phyloP scores from a whole-genome alignment of 768 basidiomycete species.

The Piloderma croceum region DNA sequence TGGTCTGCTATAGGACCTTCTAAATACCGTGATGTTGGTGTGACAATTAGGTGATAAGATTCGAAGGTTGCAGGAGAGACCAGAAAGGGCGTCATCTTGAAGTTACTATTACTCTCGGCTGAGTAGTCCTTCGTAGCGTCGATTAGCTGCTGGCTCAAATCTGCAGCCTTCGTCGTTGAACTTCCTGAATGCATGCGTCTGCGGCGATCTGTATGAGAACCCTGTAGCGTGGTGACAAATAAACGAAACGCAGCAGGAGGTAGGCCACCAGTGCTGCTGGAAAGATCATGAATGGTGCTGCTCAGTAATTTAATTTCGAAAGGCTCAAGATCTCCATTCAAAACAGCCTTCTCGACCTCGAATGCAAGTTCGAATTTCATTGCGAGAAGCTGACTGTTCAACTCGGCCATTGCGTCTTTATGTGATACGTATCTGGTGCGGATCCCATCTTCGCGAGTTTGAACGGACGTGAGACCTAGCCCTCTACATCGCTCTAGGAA shows the following conservation, averaged over 20 bases:
- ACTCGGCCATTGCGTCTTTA: slow-evolving; percentile 1
- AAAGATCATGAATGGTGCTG: slow-evolving; percentile 16
- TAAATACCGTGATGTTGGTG: slow-evolving; percentile 33
- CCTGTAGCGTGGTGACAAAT: too few species aligned
- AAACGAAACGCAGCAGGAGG: too few species aligned
- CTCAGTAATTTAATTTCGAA: slow-evolving; percentile 19
- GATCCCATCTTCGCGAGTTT: slow-evolving; percentile 13
- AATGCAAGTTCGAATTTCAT: slow-evolving; percentile 33
- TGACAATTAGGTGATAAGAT: slow-evolving; percentile 34
- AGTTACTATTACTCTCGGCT: too few species aligned
- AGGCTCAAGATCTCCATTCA: slow-evolving; percentile 20
- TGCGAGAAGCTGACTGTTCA: slow-evolving; percentile 19
- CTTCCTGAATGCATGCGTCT: too few species aligned
- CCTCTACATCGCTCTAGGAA: slow-evolving; percentile 22
- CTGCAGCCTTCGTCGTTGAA: too few species aligned
- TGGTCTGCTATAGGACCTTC: slow-evolving; percentile 36
- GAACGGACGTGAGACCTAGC: slow-evolving; percentile 16
- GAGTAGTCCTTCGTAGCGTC: too few species aligned
- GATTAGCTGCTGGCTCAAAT: too few species aligned
- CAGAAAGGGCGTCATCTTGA: too few species aligned
- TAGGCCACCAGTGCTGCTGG: too few species aligned
- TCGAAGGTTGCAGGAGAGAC: slow-evolving; percentile 18
- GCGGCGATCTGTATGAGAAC: too few species aligned
- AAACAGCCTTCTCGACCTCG: slow-evolving; percentile 33
- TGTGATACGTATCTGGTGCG: slow-evolving; percentile 12